These are phyloP conservation scores for Cladochytrium replicatum DNA, from an alignment of 192 early-diverging fungal genomes.

Conservation along the genomic window DNA sequence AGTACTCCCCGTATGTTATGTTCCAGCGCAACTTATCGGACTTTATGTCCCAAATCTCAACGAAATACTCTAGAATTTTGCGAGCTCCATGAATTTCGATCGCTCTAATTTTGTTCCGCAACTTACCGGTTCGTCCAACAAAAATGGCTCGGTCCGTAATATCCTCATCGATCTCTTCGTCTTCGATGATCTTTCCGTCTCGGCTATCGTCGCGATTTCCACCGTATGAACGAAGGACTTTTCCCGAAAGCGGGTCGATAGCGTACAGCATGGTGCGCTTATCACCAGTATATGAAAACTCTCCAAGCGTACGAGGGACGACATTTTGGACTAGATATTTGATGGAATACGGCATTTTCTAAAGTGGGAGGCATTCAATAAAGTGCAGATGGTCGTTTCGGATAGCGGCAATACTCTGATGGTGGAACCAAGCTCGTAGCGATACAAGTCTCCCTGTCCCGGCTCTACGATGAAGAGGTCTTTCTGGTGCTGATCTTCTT, in stretches of 20 bases:
- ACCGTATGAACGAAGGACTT: conserved; percentile 48
- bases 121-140: conserved; percentile 51
- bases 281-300: conserved; percentile 53
- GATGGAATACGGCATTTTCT: conserved; percentile 59
- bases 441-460: conserved; percentile 56
- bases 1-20: conserved; percentile 32
- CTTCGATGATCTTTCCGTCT: too few relatives aligned
- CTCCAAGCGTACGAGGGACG: conserved; percentile 41
- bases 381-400: too few relatives aligned
- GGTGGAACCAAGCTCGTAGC: conserved; percentile 36
- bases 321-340: conserved; percentile 57
- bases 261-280: conserved; percentile 60
- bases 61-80: conserved; percentile 50
- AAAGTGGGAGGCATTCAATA: too few relatives aligned
- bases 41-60: conserved; percentile 37
- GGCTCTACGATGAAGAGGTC: conserved; percentile 69
- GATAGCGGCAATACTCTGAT: conserved; percentile 46
- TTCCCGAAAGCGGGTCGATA: conserved; percentile 57
- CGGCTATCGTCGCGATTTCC: too few relatives aligned
- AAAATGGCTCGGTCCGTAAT: too few relatives aligned
- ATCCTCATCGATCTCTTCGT: conserved; percentile 1
- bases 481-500: too few relatives aligned
- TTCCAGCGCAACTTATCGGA: conserved; percentile 28
- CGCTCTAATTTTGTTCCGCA: conserved; percentile 43
- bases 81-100: not conserved